Percentiles rank a stretch among this genome's conserved stretches.
These are phyloP conservation scores for Schwanniomyces pseudopolymorphus DNA, from an alignment of 805 yeast genomes.

Conservation along the genomic window DNA sequence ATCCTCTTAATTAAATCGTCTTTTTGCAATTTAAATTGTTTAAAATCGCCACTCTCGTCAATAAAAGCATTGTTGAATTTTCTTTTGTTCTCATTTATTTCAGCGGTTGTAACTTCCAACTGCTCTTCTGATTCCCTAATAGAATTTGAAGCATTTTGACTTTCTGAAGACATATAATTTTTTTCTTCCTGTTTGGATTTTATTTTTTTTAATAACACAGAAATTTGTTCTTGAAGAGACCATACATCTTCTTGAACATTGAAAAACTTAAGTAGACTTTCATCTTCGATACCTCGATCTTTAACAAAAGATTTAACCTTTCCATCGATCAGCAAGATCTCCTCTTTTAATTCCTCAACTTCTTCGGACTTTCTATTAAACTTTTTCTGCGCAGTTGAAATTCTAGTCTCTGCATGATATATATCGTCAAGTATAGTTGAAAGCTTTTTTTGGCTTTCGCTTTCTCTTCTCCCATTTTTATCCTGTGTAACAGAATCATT, in stretches of 20 bases:
- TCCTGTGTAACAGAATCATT: slow-evolving; percentile 43
- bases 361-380: slow-evolving; percentile 31
- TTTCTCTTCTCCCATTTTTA: slow-evolving; percentile 42
- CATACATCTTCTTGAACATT: slow-evolving; percentile 42
- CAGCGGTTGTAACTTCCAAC: slow-evolving; percentile 20
- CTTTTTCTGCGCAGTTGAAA: slow-evolving; percentile 32
- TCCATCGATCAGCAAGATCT: slow-evolving; percentile 24
- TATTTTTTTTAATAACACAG: slow-evolving; percentile 41
- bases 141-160: slow-evolving; percentile 51
- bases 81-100: slow-evolving; percentile 14
- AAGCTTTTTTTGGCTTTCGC: slow-evolving; percentile 44
- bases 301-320: slow-evolving; percentile 25
- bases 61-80: slow-evolving; percentile 19
- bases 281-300: slow-evolving; percentile 19
- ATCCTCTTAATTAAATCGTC: slow-evolving; percentile 18
- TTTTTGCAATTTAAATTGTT: slow-evolving; percentile 20
- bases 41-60: slow-evolving; percentile 18
- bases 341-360: slow-evolving; percentile 19
- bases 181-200: slow-evolving; percentile 56
- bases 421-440: slow-evolving; percentile 47
- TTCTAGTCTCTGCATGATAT: slow-evolving; percentile 36
- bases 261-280: slow-evolving; percentile 20
- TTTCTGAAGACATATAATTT: slow-evolving; percentile 62
- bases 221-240: slow-evolving; percentile 46
- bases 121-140: slow-evolving; percentile 42